A percentile compares a stretch with the other conserved stretches of the same genome.
phyloP scores from a whole-genome alignment of 139 green algal species.

The Chlamydomonas sphaeroides region DNA sequence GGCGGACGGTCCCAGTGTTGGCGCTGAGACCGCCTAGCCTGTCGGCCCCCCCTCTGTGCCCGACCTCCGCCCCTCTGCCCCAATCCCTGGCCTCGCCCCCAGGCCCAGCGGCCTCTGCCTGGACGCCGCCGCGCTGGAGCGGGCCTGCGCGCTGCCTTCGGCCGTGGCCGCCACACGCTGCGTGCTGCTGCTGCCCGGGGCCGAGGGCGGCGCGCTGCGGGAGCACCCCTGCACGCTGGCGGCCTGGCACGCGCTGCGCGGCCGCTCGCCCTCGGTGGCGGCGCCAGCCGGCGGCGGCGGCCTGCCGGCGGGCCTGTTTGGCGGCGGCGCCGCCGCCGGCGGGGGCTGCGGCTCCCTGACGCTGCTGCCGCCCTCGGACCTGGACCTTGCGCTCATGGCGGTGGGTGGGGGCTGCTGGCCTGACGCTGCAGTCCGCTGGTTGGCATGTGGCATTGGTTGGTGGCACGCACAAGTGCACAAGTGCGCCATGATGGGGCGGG shows the following conservation, averaged over 20 bases:
- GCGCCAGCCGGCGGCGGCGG: no score
- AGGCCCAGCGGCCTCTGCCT: neutral
- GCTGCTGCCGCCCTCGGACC: neutral
- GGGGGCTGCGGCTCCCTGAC: neutral
- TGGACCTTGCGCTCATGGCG: conserved; percentile 14
- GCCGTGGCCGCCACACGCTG: neutral
- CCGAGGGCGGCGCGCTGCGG: conserved; percentile 12
- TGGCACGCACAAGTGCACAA: no score
- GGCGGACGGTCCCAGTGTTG: no score
- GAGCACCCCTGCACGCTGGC: conserved; percentile 15
- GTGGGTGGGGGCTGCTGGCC: conserved; percentile 9
- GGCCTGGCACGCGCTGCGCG: conserved; percentile 16
- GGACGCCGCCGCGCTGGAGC: neutral
- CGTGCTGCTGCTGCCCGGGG: conserved; percentile 25
- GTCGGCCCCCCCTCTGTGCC: no score
- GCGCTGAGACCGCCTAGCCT: no score
- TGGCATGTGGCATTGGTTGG: no score
- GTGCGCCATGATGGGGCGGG: no score
- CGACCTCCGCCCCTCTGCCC: no score
- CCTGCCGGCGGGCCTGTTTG: no score
- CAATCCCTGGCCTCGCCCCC: no score
- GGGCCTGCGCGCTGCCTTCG: conserved; percentile 10
- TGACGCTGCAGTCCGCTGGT: no score
- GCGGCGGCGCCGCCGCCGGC: no score
- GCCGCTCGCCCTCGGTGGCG: neutral